Evolutionary conservation across 1,284 basidiomycete genomes (phyloP).

Genomic region (Malassezia nana): DNA sequence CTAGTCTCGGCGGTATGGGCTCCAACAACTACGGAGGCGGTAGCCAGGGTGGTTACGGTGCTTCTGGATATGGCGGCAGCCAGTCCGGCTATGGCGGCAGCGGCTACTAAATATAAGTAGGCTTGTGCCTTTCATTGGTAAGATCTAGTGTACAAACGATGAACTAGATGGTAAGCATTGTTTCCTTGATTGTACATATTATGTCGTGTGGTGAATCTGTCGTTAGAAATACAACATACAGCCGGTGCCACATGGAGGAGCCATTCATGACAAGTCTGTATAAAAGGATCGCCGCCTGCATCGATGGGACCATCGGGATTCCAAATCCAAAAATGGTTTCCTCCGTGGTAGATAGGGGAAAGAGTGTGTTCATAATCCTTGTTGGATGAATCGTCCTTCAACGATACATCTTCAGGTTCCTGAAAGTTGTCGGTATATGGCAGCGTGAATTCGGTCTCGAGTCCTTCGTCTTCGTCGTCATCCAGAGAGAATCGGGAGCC

Average conservation of each 20-base stretch:
- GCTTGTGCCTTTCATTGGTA: not conserved
- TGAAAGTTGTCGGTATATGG: too few relatives aligned
- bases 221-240: slow-evolving; percentile 3
- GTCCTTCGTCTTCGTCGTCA: not conserved
- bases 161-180: not conserved
- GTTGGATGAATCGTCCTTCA: not conserved
- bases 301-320: slow-evolving; percentile 15
- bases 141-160: not conserved
- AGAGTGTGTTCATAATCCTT: not conserved
- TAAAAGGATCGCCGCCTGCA: slow-evolving; percentile 4
- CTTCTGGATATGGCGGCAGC: not conserved
- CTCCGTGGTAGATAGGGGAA: not conserved
- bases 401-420: not conserved
- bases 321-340: slow-evolving; percentile 10
- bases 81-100: slow-evolving; percentile 6
- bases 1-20: slow-evolving; percentile 1
- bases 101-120: slow-evolving; percentile 5
- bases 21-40: not conserved
- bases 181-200: not conserved
- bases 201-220: not conserved
- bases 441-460: not conserved
- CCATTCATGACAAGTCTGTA: slow-evolving; percentile 11
- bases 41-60: slow-evolving; percentile 15
- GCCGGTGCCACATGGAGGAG: slow-evolving; percentile 1
- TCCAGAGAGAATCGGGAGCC: slow-evolving; percentile 9